These are phyloP conservation scores for Vaccinium myrtillus DNA, from an alignment of 148 eudicot genomes.

Conservation along the genomic window DNA sequence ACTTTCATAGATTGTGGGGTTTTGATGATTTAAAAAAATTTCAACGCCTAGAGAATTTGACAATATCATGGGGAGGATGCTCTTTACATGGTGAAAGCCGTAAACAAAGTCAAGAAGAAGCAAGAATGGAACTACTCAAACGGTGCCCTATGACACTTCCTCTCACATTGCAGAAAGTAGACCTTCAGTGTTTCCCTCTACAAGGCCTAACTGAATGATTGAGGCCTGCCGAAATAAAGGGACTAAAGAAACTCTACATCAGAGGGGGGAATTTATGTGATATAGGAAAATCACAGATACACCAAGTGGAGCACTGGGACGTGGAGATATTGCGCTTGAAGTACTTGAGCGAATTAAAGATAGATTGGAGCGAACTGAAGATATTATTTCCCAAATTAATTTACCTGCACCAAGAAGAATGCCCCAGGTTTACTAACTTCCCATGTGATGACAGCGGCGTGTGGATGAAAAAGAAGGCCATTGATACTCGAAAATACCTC, in stretches of 20 bases:
- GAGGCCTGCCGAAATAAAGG: neutral
- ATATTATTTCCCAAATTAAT: constrained; percentile 11
- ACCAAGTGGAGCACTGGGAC: constrained; percentile 3
- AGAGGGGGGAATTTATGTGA: constrained; percentile 36
- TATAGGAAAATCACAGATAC: neutral
- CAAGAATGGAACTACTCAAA: too few species aligned
- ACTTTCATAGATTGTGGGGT: neutral
- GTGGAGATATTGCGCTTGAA: constrained; percentile 28
- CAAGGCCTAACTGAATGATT: constrained; percentile 11
- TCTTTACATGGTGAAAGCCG: neutral
- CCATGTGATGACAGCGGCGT: constrained; percentile 22
- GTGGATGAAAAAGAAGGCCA: constrained; percentile 18
- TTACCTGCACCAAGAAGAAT: constrained; percentile 28
- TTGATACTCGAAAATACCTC: neutral
- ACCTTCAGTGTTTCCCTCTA: constrained; percentile 29
- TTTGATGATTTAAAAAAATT: neutral
- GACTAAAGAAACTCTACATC: constrained; percentile 34
- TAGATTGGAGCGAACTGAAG: constrained; percentile 19
- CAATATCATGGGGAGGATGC: constrained; percentile 20
- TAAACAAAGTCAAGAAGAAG: neutral
- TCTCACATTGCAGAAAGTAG: constrained; percentile 28
- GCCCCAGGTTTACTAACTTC: too few species aligned
- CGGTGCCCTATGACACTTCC: neutral
- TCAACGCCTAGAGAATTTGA: constrained; percentile 7
- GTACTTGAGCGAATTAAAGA: constrained; percentile 15